phyloP scores from a whole-genome alignment of 768 basidiomycete species.

The Kwoniella botswanensis region DNA sequence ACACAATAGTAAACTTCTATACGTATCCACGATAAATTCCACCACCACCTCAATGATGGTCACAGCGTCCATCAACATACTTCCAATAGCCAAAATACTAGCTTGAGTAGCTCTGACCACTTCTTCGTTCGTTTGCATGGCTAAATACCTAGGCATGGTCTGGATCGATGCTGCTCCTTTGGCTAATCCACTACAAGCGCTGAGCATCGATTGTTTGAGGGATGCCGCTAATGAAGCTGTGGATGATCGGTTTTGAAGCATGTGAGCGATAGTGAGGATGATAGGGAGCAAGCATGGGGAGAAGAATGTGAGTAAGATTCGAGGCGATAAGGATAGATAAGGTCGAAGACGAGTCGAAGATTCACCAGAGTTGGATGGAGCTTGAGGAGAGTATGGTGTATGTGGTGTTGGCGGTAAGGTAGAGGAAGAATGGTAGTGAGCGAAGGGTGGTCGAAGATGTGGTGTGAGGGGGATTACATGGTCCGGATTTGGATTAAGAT shows the following conservation, averaged over 20 bases:
- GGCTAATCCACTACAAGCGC: slow-evolving; percentile 85
- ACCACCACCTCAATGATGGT: slow-evolving; percentile 85
- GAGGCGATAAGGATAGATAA: slow-evolving; percentile 80
- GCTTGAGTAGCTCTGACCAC: slow-evolving; percentile 79
- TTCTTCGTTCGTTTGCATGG: slow-evolving; percentile 78
- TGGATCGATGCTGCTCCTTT: slow-evolving; percentile 78
- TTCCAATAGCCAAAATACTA: slow-evolving; percentile 75
- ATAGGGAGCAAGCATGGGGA: slow-evolving; percentile 89
- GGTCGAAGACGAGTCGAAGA: slow-evolving; percentile 65
- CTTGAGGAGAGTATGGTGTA: slow-evolving; percentile 37
- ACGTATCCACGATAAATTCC: slow-evolving; percentile 89
- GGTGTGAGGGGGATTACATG: slow-evolving; percentile 49
- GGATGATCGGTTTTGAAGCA: slow-evolving; percentile 73
- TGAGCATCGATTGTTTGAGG: slow-evolving; percentile 75
- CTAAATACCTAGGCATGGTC: slow-evolving; percentile 87
- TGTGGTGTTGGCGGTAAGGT: slow-evolving; percentile 45
- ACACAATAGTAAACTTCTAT: slow-evolving; percentile 91
- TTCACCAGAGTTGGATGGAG: background rate
- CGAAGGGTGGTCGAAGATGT: slow-evolving; percentile 46
- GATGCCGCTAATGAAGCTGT: slow-evolving; percentile 71
- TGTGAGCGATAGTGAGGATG: slow-evolving; percentile 81
- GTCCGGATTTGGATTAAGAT: slow-evolving; percentile 32
- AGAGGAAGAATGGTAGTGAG: slow-evolving; percentile 43
- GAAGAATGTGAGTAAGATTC: slow-evolving; percentile 86
- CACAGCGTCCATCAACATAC: slow-evolving; percentile 68